Evolutionary conservation across 768 basidiomycete genomes (phyloP).

Genomic region (Terana coerulea): DNA sequence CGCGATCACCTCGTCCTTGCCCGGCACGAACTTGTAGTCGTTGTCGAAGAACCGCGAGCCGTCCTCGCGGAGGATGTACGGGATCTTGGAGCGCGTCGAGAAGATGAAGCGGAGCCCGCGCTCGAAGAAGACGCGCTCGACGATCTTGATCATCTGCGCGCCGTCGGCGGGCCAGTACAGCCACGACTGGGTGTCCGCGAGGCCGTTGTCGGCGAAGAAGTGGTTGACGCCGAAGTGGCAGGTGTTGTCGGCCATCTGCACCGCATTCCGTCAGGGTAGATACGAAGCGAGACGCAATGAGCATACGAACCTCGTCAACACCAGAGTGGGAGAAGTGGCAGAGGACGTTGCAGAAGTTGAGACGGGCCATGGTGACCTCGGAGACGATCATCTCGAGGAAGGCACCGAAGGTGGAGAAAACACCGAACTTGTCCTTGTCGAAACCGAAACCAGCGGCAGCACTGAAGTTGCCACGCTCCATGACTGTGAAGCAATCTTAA

Average conservation of each 20-base stretch:
- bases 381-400: constrained; percentile 91
- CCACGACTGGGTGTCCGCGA: constrained; percentile 72
- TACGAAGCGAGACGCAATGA: background rate
- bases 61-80: constrained; percentile 78
- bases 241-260: constrained; percentile 53
- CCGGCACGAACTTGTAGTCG: constrained; percentile 75
- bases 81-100: constrained; percentile 87
- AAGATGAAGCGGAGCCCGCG: constrained; percentile 82
- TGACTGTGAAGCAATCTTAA: constrained; percentile 7
- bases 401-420: constrained; percentile 88
- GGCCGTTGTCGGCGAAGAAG: constrained; percentile 86
- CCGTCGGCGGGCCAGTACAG: constrained; percentile 89
- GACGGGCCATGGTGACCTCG: constrained; percentile 88
- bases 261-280: background rate
- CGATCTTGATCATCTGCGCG: constrained; percentile 73
- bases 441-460: constrained; percentile 70
- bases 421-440: constrained; percentile 75
- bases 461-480: constrained; percentile 31
- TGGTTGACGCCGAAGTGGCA: constrained; percentile 78
- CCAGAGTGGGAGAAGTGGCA: constrained; percentile 90
- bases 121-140: constrained; percentile 79
- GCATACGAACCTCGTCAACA: constrained; percentile 49
- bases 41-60: constrained; percentile 65
- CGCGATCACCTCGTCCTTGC: constrained; percentile 78
- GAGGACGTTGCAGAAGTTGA: constrained; percentile 86